Percentiles rank a stretch among this genome's conserved stretches.
phyloP scores from a whole-genome alignment of 768 basidiomycete species.

The Steccherinum ochraceum region DNA sequence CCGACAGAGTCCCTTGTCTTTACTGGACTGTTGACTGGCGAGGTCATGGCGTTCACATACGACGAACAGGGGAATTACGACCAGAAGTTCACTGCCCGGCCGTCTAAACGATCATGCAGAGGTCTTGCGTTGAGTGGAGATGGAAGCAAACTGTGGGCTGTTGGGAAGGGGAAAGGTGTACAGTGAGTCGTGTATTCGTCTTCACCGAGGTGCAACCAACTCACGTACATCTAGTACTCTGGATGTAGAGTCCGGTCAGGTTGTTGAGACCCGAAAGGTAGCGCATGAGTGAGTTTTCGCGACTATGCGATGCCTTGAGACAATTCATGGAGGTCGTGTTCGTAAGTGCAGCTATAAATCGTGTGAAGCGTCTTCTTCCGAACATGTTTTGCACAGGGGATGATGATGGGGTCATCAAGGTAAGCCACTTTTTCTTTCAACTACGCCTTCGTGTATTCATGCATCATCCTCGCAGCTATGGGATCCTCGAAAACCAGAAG shows the following conservation, averaged over 20 bases:
- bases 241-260: constrained; percentile 17
- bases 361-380: constrained; percentile 65
- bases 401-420: constrained; percentile 93
- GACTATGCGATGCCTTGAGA: neutral
- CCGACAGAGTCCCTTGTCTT: constrained; percentile 68
- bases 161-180: constrained; percentile 75
- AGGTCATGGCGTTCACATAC: constrained; percentile 77
- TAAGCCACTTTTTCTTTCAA: too few relatives aligned
- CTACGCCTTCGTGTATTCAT: too few relatives aligned
- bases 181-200: constrained; percentile 45
- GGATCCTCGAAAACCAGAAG: constrained; percentile 72
- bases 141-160: constrained; percentile 67
- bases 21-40: constrained; percentile 73
- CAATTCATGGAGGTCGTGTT: constrained; percentile 13
- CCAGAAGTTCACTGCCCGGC: constrained; percentile 53
- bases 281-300: constrained; percentile 26
- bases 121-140: constrained; percentile 61
- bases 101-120: constrained; percentile 81
- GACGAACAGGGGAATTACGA: constrained; percentile 60
- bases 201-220: too few relatives aligned
- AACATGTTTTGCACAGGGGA: constrained; percentile 82
- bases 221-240: constrained; percentile 9
- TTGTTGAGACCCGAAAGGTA: constrained; percentile 16
- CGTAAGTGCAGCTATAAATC: constrained; percentile 76
- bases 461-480: constrained; percentile 77